phyloP scores from a whole-genome alignment of 1,284 basidiomycete species.

The Tetrapyrgos nigripes region DNA sequence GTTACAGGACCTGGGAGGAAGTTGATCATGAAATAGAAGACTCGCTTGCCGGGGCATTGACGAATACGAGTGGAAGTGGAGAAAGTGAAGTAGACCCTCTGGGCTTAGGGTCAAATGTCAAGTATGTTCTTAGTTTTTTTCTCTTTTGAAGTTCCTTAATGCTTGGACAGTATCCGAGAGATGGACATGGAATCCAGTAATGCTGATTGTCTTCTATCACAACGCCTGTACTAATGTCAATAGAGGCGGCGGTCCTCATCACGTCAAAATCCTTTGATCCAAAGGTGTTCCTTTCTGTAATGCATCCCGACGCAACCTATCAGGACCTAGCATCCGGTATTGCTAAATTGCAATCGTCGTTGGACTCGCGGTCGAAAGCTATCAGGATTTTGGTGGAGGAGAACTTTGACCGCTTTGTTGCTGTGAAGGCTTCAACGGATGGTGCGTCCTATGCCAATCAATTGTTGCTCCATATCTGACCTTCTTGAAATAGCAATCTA shows the following conservation, averaged over 20 bases:
- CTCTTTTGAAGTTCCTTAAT: slow-evolving; percentile 12
- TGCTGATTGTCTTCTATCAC: slow-evolving; percentile 27
- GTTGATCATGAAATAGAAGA: slow-evolving; percentile 79
- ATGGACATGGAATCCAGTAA: slow-evolving; percentile 79
- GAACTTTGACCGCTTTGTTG: slow-evolving; percentile 98
- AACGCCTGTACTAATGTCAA: slow-evolving; percentile 6
- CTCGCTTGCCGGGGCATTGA: slow-evolving; percentile 64
- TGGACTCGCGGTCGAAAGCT: slow-evolving; percentile 91
- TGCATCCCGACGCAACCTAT: slow-evolving; percentile 96
- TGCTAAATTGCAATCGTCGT: slow-evolving; percentile 70
- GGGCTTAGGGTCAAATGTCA: slow-evolving; percentile 64
- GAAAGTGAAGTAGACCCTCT: slow-evolving; percentile 74
- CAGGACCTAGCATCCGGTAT: slow-evolving; percentile 88
- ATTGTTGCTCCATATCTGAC: slow-evolving; percentile 9
- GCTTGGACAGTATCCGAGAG: slow-evolving; percentile 56
- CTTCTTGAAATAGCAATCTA: slow-evolving; percentile 70
- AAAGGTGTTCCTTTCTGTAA: slow-evolving; percentile 89
- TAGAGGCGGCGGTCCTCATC: slow-evolving; percentile 83
- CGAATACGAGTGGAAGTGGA: slow-evolving; percentile 50
- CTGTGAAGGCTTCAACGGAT: slow-evolving; percentile 96
- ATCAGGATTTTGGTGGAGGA: slow-evolving; percentile 95
- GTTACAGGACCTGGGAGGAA: slow-evolving; percentile 78
- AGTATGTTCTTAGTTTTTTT: slow-evolving; percentile 52
- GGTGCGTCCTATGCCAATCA: slow-evolving; percentile 54
- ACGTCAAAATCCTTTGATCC: slow-evolving; percentile 97